phyloP scores from a whole-genome alignment of 1,284 basidiomycete species.

The Kwoniella shivajii region DNA sequence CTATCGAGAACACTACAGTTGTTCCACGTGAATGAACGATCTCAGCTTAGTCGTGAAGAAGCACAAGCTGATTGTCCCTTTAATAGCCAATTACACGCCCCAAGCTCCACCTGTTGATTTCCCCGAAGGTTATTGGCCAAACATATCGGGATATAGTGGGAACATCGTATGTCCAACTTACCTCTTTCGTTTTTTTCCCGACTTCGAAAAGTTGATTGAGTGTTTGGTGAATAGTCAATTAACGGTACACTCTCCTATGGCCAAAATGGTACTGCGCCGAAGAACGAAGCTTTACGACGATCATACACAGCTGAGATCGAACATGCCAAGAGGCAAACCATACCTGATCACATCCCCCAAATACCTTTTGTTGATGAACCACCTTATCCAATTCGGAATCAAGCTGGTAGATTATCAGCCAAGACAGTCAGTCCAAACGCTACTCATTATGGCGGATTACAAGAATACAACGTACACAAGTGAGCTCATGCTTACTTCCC shows the following conservation, averaged over 20 bases:
- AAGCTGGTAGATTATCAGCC: slow-evolving; percentile 14
- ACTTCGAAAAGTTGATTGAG: background rate
- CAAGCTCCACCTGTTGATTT: slow-evolving; percentile 41
- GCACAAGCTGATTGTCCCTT: background rate
- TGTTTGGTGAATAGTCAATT: slow-evolving; percentile 55
- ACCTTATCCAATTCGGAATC: slow-evolving; percentile 30
- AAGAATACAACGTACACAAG: slow-evolving; percentile 60
- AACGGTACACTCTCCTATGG: slow-evolving; percentile 65
- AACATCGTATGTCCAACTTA: slow-evolving; percentile 63
- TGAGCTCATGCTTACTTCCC: slow-evolving; percentile 15
- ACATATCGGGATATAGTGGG: slow-evolving; percentile 66
- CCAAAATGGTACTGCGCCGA: slow-evolving; percentile 24
- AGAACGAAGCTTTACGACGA: slow-evolving; percentile 41
- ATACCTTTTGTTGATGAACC: slow-evolving; percentile 55
- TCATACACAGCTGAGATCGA: slow-evolving; percentile 2
- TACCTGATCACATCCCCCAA: slow-evolving; percentile 25
- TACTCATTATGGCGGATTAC: slow-evolving; percentile 60
- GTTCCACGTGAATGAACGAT: slow-evolving; percentile 10
- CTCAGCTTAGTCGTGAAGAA: background rate
- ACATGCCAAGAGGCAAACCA: slow-evolving; percentile 6
- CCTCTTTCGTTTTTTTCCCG: background rate
- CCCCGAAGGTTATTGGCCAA: slow-evolving; percentile 63
- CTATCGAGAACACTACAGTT: slow-evolving; percentile 15
- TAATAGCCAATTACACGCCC: slow-evolving; percentile 56
- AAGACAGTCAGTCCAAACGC: slow-evolving; percentile 65